phyloP scores from a whole-genome alignment of 768 basidiomycete species.

The Lactarius psammicola region DNA sequence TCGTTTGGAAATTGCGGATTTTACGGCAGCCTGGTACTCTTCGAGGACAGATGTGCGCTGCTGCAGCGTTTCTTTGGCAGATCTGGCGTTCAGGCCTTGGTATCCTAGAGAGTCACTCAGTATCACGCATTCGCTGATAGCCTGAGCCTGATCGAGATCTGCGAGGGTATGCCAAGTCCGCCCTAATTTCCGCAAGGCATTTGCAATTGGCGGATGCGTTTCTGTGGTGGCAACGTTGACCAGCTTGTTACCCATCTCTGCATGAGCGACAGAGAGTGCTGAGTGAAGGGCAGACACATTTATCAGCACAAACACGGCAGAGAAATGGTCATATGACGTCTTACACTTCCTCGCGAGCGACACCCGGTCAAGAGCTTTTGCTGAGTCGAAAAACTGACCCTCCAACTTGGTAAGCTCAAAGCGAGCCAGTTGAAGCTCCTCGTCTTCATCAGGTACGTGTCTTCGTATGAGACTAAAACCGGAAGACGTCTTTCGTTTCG shows the following conservation, averaged over 20 bases:
- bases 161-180: constrained; percentile 83
- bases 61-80: constrained; percentile 90
- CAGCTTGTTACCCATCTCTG: constrained; percentile 93
- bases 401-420: constrained; percentile 92
- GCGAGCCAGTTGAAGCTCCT: constrained; percentile 84
- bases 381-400: constrained; percentile 87
- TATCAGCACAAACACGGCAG: constrained; percentile 16
- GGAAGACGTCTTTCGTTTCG: constrained; percentile 66
- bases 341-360: constrained; percentile 76
- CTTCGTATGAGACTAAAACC: constrained; percentile 77
- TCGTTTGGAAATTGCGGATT: constrained; percentile 89
- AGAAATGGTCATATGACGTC: constrained; percentile 18
- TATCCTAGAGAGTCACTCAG: constrained; percentile 96
- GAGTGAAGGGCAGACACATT: constrained; percentile 22
- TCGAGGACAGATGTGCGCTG: constrained; percentile 90
- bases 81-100: constrained; percentile 94
- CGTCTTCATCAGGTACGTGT: constrained; percentile 90
- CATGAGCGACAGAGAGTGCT: constrained; percentile 77
- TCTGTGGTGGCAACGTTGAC: constrained; percentile 88
- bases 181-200: constrained; percentile 82
- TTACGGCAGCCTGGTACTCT: constrained; percentile 92
- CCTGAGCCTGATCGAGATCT: constrained; percentile 87
- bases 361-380: constrained; percentile 86
- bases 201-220: constrained; percentile 77
- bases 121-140: constrained; percentile 92